Evolutionary conservation across 2,329 filamentous ascomycete species (phyloP), one percentile per base, ranked within the genome.

Genomic region (Colletotrichum navitas): DNA sequence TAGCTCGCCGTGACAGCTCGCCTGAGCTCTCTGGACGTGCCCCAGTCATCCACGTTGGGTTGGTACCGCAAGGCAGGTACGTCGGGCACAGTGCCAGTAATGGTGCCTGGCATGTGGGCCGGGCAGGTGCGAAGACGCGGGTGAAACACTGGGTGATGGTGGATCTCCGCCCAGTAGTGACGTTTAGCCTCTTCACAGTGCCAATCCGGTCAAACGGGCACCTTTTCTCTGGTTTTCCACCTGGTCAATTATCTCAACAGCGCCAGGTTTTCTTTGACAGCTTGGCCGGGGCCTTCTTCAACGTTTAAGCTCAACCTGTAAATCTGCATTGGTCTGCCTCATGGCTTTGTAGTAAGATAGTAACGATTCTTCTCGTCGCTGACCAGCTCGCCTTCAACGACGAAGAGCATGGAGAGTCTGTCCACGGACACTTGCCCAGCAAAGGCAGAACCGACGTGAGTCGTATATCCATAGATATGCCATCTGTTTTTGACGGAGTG

Each of bases 401-500:
- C 52, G 32, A 36, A 51, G 56, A 64, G n/a, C 29, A 72, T 72
- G 69, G 34, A 66, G 54, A 68, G 65, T 26, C 43, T 68, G 36
- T 68, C 76, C 58, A 47, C 76, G 55, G 77, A 80, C 29, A 77
- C 77, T 55, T 82, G 80, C 75, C 76, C 79, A 65, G 76, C 76
- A 56, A 79, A 76, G 75, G 76, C 78, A 64, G 80, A 74, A 47
- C 72, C 74, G 5, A 64, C 69, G 74, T 74, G 24, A 68, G 74
- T 55, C 16, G 12, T 43, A 34, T 3, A 18, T 34, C 26, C 61
- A 45, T 54, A 5, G 24, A 21, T 7, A 24, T 45, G 49, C 36
- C 26, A 34, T 3, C 63, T 54, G 2, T 18, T 24, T 5, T 3
- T 3, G 18, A 45, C 4, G 12, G 14, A 43, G 11, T 29, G 5